Base-by-base conservation (phyloP, 1,284 basidiomycete species). In the Leccinum pachyderme region DNA sequence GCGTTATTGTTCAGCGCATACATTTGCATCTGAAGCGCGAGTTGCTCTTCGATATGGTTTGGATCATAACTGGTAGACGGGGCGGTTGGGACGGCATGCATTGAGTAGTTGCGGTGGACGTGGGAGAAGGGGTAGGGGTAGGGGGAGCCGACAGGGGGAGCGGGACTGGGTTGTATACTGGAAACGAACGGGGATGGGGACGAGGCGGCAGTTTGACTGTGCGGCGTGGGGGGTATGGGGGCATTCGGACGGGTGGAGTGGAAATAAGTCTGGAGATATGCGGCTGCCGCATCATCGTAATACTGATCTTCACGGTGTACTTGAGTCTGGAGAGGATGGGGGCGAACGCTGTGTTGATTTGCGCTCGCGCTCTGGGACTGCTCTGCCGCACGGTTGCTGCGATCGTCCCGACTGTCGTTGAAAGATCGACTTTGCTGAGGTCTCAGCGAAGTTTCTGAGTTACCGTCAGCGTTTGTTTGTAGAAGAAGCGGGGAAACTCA, bases 81-180 rank as follows among this genome's bases (percentile, higher is more conserved):
- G 4, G 78, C 77, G 4, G 74, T 73, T 27, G 73, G 69, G 35
- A 72, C 63, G n/a, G 69, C 63, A 32, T 71, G 69, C 15, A 66
- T 65, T 2, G 72, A 58, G 47, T 78, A 75, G 31, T 76, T 78
- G 2, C 87, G 80, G 33, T 81, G 81, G 45, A 89, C 82, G 58
- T 90, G 87, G 8, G 79, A 78, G 70, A 84, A 90, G 0, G 88
- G 88, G 66, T 83, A 86, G 0, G 87, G 87, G 58, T 88, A 89
- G 0, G 87, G 87, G 5, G 87, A 90, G 12, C 87, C 86, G 6
- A 76, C 76, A 31, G 79, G 75, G 45, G 76, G 76, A 3, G 80
- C 67, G 12, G 82, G 81, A 54, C 79, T 82, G 1, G 70, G 65
- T 18, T 72, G 73, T 55, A 73, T 73, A 51, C 76, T 74, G 0